Evolutionary conservation across 768 basidiomycete species (phyloP).

Genomic region (Chlorophyllum brunneum): DNA sequence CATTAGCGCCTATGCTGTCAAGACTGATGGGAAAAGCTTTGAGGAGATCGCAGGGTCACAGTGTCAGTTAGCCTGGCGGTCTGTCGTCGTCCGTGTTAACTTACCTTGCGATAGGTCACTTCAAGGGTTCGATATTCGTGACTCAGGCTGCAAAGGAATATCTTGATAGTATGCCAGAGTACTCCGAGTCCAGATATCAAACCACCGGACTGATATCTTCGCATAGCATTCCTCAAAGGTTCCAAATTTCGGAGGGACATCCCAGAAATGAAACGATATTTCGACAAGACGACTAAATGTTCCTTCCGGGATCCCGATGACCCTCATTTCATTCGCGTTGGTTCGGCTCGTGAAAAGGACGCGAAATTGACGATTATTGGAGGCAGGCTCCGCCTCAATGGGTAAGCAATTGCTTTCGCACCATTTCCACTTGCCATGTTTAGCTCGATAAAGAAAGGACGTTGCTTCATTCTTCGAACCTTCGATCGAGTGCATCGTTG

Average conservation of each 20-base stretch:
- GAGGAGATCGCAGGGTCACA: conserved; percentile 41
- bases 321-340: conserved; percentile 40
- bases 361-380: conserved; percentile 29
- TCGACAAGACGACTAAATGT: conserved; percentile 42
- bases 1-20: conserved; percentile 43
- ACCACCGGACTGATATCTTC: not conserved
- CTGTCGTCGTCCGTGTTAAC: not conserved
- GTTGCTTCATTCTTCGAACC: conserved; percentile 28
- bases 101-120: conserved; percentile 26
- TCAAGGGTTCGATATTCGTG: conserved; percentile 46
- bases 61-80: conserved; percentile 24
- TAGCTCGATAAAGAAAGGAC: not conserved
- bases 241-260: conserved; percentile 37
- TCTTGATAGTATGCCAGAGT: conserved; percentile 28
- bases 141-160: conserved; percentile 31
- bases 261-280: conserved; percentile 31
- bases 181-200: too few relatives aligned
- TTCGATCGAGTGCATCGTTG: conserved; percentile 26
- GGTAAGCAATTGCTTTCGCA: conserved; percentile 18
- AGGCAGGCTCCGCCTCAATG: conserved; percentile 39
- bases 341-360: conserved; percentile 34
- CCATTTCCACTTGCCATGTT: not conserved
- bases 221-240: conserved; percentile 29
- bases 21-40: conserved; percentile 22
- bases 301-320: conserved; percentile 31